These are phyloP conservation scores for Murraya paniculata DNA, from an alignment of 345 rosid species.

Conservation along the genomic window DNA sequence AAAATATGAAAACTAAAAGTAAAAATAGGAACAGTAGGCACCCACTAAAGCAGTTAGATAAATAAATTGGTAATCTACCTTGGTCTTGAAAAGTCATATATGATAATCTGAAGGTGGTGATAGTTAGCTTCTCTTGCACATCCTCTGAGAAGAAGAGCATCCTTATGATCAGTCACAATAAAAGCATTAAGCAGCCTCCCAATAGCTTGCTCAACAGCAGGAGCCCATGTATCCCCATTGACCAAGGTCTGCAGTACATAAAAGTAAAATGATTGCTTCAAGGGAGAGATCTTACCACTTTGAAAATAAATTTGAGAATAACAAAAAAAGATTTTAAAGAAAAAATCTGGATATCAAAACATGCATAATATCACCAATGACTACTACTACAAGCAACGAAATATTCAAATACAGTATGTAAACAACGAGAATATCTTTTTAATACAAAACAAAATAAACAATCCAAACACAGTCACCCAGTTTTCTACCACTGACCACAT, in stretches of 20 bases:
- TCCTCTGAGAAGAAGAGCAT: conserved; percentile 58
- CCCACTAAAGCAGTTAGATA: not conserved
- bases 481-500: conserved; percentile 57
- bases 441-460: not conserved
- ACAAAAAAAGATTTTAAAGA: not conserved
- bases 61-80: conserved; percentile 40
- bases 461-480: not conserved
- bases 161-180: conserved; percentile 82
- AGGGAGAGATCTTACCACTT: not conserved
- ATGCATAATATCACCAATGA: not conserved
- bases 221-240: conserved; percentile 79
- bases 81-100: conserved; percentile 85
- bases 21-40: conserved; percentile 8
- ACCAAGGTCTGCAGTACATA: conserved; percentile 55
- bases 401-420: not conserved
- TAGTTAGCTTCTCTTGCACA: conserved; percentile 77
- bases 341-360: not conserved
- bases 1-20: not conserved
- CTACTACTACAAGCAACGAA: not conserved
- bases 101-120: conserved; percentile 60
- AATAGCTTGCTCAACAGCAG: conserved; percentile 83
- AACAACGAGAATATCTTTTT: not conserved
- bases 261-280: not conserved
- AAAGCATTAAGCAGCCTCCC: conserved; percentile 90
- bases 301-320: not conserved